These are phyloP conservation scores for Cladosporium sp. DNA, from an alignment of 2,329 filamentous ascomycete genomes.

Conservation along the genomic window DNA sequence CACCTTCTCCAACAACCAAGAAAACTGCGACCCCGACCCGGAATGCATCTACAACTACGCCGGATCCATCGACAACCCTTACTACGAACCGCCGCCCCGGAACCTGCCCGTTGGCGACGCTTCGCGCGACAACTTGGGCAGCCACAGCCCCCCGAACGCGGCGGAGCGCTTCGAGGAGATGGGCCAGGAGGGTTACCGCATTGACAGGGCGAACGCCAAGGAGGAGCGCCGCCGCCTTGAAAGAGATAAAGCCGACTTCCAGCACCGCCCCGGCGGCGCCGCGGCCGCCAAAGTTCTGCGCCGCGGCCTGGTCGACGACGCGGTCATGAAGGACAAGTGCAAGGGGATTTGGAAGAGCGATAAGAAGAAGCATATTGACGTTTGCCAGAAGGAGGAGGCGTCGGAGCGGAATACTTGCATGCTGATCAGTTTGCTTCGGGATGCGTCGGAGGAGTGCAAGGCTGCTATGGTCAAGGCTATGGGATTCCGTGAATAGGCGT, in stretches of 20 bases:
- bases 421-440: not conserved
- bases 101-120: too few relatives aligned
- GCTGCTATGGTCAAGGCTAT: not conserved
- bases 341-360: not conserved
- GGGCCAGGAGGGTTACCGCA: too few relatives aligned
- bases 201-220: too few relatives aligned
- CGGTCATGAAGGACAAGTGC: not conserved
- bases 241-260: too few relatives aligned
- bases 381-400: not conserved
- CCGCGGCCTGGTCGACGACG: not conserved
- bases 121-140: too few relatives aligned
- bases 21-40: not conserved
- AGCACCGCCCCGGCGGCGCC: too few relatives aligned
- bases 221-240: too few relatives aligned
- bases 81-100: not conserved
- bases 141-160: too few relatives aligned
- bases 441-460: not conserved
- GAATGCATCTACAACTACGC: not conserved
- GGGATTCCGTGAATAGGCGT: not conserved
- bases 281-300: too few relatives aligned
- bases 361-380: not conserved
- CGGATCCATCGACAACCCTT: not conserved
- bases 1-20: too few relatives aligned
- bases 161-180: too few relatives aligned
- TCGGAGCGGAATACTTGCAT: not conserved